Conservation (phyloP, 2,329 filamentous ascomycete genomes). For the Arthrobotrys pseudoclavata region DNA sequence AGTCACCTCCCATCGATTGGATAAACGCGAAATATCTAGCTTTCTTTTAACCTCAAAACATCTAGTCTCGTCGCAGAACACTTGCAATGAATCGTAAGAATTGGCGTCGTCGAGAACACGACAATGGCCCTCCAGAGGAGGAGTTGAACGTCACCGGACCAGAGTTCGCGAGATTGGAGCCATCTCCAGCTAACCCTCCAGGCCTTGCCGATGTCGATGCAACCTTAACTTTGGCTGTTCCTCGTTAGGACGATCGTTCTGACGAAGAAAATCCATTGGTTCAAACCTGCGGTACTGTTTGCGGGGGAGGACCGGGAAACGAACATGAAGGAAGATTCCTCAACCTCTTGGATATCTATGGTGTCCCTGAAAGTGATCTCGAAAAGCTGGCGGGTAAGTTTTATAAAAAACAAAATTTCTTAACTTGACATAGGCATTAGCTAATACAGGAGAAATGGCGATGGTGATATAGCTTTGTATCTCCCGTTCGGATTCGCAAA, state of each 20-base stretch:
- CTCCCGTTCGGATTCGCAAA: constrained; percentile 2
- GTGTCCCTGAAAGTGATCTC: background rate
- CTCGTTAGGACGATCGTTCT: background rate
- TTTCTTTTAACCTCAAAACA: too few species aligned
- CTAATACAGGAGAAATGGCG: background rate
- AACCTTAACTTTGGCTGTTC: background rate
- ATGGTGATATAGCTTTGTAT: background rate
- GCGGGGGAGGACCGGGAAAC: background rate
- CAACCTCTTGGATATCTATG: background rate
- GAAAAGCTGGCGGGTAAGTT: constrained; percentile 6
- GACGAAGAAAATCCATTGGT: background rate
- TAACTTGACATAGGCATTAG: background rate
- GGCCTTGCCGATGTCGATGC: background rate
- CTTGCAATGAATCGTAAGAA: too few species aligned
- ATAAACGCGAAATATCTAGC: too few species aligned
- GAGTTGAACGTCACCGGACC: background rate
- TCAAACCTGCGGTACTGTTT: background rate
- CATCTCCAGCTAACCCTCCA: background rate
- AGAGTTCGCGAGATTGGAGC: background rate
- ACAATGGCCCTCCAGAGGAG: background rate
- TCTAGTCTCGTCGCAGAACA: too few species aligned
- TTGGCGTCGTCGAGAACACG: background rate
- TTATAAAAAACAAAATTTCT: background rate
- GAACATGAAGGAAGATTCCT: background rate
- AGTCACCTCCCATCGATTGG: too few species aligned